These are phyloP conservation scores for Alternaria metachromatica DNA, from an alignment of 2,329 filamentous ascomycete species.

Conservation along the genomic window DNA sequence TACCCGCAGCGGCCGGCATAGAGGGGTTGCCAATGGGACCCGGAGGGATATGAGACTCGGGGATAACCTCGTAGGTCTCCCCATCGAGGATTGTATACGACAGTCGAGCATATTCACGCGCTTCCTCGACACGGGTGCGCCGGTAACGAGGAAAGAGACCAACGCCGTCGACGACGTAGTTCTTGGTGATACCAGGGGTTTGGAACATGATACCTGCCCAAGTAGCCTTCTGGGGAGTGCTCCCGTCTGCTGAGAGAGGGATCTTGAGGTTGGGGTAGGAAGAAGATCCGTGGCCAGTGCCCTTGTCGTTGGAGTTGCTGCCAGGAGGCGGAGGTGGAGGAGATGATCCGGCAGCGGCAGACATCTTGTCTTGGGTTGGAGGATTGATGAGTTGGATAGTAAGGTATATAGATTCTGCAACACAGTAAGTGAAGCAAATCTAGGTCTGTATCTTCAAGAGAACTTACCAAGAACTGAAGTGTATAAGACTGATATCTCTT, in stretches of 20 bases:
- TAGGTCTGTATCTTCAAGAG: not conserved
- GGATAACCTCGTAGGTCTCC: not conserved
- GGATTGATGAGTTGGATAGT: not conserved
- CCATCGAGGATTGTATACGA: not conserved
- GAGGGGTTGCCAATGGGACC: not conserved
- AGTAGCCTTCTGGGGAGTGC: not conserved
- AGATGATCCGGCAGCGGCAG: not conserved
- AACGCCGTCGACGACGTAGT: not conserved
- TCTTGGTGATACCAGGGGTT: not conserved
- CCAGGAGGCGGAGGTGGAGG: not conserved
- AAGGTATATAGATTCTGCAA: not conserved
- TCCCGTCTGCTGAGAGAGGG: not conserved
- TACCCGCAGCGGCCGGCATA: not conserved
- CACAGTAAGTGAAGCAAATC: rapidly evolving
- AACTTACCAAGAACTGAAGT: not conserved
- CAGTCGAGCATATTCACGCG: not conserved
- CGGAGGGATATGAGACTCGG: not conserved
- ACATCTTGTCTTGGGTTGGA: not conserved
- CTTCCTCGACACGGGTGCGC: not conserved
- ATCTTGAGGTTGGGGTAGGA: not conserved
- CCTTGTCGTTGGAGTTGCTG: not conserved
- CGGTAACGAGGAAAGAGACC: not conserved
- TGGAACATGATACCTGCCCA: not conserved
- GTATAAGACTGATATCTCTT: not conserved
- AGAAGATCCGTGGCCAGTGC: not conserved